Evolutionary conservation across 805 yeast genomes (phyloP).

Genomic region (Millerozyma miso): DNA sequence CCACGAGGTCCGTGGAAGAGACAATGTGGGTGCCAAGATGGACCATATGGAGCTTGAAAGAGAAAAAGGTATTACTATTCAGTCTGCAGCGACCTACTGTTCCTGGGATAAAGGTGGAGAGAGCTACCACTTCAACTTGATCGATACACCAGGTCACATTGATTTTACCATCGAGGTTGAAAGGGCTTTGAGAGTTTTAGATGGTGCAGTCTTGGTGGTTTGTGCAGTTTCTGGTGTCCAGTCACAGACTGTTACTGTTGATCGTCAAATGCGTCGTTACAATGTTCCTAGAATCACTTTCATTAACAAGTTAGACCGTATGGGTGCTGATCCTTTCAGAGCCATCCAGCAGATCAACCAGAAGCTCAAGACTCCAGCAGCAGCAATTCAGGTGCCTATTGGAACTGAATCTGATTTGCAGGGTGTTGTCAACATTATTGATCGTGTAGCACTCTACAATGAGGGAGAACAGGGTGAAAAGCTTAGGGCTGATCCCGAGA

Average conservation of each 20-base stretch:
- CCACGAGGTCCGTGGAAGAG: constrained; percentile 95
- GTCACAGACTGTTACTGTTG: constrained; percentile 97
- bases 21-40: constrained; percentile 98
- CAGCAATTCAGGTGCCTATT: constrained; percentile 96
- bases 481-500: constrained; percentile 50
- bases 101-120: constrained; percentile 78
- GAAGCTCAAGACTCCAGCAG: constrained; percentile 90
- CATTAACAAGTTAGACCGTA: constrained; percentile 97
- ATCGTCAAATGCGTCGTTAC: constrained; percentile 97
- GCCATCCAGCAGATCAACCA: constrained; percentile 87
- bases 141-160: constrained; percentile 98
- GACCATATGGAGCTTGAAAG: constrained; percentile 98
- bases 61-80: constrained; percentile 98
- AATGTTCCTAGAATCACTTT: constrained; percentile 96
- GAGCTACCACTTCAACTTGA: constrained; percentile 83
- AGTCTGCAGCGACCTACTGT: constrained; percentile 98
- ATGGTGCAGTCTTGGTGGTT: constrained; percentile 97
- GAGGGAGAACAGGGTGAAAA: constrained; percentile 89
- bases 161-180: constrained; percentile 99
- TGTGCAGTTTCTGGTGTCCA: constrained; percentile 99
- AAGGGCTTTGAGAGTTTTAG: constrained; percentile 95
- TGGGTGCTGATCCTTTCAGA: constrained; percentile 97
- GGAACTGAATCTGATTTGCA: constrained; percentile 82
- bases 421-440: constrained; percentile 91
- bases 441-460: constrained; percentile 81